Percentiles rank a stretch among this genome's conserved stretches.
phyloP scores from a whole-genome alignment of 768 basidiomycete species.

The Suillus subaureus region DNA sequence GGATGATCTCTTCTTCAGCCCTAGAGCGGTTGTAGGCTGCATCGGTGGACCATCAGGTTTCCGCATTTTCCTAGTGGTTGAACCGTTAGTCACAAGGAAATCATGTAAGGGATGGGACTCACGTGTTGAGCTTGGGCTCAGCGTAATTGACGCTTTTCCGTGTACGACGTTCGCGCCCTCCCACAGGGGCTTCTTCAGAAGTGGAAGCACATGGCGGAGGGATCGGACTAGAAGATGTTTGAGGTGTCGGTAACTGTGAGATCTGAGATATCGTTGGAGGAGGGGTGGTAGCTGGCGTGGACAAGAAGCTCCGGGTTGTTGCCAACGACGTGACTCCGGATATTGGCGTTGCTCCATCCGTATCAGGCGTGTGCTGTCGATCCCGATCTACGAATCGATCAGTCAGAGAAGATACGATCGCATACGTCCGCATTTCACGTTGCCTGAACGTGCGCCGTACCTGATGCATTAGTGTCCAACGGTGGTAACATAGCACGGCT shows the following conservation, averaged over 20 bases:
- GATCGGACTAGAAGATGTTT: conserved; percentile 47
- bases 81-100: conserved; percentile 13
- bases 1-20: conserved; percentile 47
- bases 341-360: conserved; percentile 32
- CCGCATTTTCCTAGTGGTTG: conserved; percentile 74
- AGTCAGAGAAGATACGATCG: conserved; percentile 16
- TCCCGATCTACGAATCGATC: conserved; percentile 34
- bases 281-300: conserved; percentile 48
- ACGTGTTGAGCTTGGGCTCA: conserved; percentile 90
- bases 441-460: conserved; percentile 27
- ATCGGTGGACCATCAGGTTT: conserved; percentile 67
- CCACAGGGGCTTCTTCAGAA: conserved; percentile 32
- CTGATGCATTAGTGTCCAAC: conserved; percentile 39
- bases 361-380: conserved; percentile 39
- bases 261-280: conserved; percentile 29
- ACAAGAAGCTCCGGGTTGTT: conserved; percentile 41
- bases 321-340: conserved; percentile 38
- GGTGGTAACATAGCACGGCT: conserved; percentile 36
- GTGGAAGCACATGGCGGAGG: conserved; percentile 38
- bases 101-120: conserved; percentile 31
- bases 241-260: conserved; percentile 52
- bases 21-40: conserved; percentile 29
- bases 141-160: conserved; percentile 86
- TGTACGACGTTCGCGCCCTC: conserved; percentile 52
- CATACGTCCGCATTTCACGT: neutral